These are phyloP conservation scores for Fomitopsis betulina DNA, from an alignment of 1,284 basidiomycete genomes.

Conservation along the genomic window DNA sequence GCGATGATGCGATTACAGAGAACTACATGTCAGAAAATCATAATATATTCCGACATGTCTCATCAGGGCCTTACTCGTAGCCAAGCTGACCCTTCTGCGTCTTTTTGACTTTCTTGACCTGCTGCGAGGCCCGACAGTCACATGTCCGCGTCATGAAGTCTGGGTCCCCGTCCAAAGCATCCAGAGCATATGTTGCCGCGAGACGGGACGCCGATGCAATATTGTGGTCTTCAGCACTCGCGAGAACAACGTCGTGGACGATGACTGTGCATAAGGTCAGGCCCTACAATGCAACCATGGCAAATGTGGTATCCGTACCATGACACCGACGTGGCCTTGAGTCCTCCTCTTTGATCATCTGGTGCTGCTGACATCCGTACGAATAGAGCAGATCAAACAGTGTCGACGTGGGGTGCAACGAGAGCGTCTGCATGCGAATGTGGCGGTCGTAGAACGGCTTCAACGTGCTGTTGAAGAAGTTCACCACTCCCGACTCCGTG, in stretches of 20 bases:
- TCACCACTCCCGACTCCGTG: constrained; percentile 50
- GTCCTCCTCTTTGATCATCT: constrained; percentile 40
- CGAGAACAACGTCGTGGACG: constrained; percentile 59
- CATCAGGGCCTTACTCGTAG: constrained; percentile 27
- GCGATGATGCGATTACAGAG: background rate
- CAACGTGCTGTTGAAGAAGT: constrained; percentile 60
- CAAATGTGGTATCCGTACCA: constrained; percentile 13
- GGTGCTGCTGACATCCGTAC: constrained; percentile 62
- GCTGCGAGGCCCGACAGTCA: constrained; percentile 48
- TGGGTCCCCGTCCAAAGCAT: constrained; percentile 59
- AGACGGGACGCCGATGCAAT: constrained; percentile 49
- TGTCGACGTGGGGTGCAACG: constrained; percentile 68
- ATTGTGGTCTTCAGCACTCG: constrained; percentile 49
- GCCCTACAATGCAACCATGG: background rate
- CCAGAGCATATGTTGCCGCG: constrained; percentile 57
- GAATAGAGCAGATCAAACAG: constrained; percentile 68
- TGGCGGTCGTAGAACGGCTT: constrained; percentile 73
- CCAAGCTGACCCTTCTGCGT: constrained; percentile 22
- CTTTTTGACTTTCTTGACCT: constrained; percentile 36
- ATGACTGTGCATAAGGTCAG: constrained; percentile 38
- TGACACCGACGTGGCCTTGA: constrained; percentile 12
- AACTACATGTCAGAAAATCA: background rate
- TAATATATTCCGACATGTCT: background rate
- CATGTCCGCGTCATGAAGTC: constrained; percentile 58
- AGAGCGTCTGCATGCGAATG: constrained; percentile 63